A percentile compares a stretch with the other conserved stretches of the same genome.
These are phyloP conservation scores for Ettlia oleoabundans DNA, from an alignment of 139 green algal species.

Conservation along the genomic window DNA sequence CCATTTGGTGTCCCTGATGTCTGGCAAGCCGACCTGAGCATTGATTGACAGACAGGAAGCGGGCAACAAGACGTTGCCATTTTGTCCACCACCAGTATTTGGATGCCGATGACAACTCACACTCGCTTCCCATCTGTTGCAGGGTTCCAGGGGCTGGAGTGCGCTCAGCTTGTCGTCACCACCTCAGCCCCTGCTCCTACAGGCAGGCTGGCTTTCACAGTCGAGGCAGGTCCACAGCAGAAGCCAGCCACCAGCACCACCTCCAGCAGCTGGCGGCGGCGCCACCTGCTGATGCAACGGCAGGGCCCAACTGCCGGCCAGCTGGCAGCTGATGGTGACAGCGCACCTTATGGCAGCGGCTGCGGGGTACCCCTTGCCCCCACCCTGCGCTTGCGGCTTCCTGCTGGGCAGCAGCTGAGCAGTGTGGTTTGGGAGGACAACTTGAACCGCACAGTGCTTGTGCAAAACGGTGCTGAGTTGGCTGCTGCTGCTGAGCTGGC, in stretches of 20 bases:
- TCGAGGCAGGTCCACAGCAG: not conserved
- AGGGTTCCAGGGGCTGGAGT: constrained; percentile 22
- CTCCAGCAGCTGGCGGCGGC: not conserved
- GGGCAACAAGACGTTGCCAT: too few relatives aligned
- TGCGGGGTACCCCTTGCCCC: not conserved
- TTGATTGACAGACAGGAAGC: too few relatives aligned
- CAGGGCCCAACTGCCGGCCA: not conserved
- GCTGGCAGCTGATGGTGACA: not conserved
- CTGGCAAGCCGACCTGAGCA: too few relatives aligned
- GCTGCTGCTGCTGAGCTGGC: not conserved
- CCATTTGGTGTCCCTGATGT: too few relatives aligned
- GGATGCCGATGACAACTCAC: too few relatives aligned
- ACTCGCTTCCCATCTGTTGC: too few relatives aligned
- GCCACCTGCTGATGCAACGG: not conserved
- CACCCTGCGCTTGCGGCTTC: constrained; percentile 10
- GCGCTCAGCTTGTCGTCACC: constrained; percentile 23
- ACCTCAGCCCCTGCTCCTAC: not conserved
- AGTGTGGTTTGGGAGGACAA: constrained; percentile 21
- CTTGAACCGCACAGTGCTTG: constrained; percentile 11
- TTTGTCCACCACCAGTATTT: too few relatives aligned
- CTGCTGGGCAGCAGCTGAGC: constrained; percentile 5
- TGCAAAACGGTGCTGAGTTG: not conserved
- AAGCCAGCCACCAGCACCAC: not conserved
- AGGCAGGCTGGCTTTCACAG: constrained; percentile 14
- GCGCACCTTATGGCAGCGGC: not conserved